Conservation (phyloP, 495 filamentous ascomycete species). For the Aspergillus saccharolyticus region DNA sequence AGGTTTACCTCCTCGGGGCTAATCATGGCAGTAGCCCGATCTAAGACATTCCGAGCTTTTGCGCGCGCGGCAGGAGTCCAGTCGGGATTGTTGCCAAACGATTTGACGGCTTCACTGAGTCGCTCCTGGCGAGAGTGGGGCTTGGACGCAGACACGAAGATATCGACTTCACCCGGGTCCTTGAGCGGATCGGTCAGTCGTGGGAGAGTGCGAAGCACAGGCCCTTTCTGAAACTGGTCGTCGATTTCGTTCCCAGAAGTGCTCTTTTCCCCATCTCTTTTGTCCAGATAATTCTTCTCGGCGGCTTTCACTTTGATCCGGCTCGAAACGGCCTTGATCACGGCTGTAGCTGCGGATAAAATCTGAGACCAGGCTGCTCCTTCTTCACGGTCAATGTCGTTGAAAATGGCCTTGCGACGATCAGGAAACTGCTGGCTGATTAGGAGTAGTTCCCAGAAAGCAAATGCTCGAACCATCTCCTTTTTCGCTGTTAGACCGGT, state of each 20-base stretch:
- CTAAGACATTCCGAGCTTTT: conserved; percentile 38
- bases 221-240: conserved; percentile 18
- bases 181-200: conserved; percentile 49
- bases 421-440: conserved; percentile 68
- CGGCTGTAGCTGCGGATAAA: conserved; percentile 56
- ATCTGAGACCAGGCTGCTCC: conserved; percentile 80
- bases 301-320: conserved; percentile 45
- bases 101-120: conserved; percentile 49
- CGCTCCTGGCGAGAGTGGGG: conserved; percentile 44
- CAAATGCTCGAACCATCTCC: conserved; percentile 57
- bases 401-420: conserved; percentile 77
- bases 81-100: conserved; percentile 54
- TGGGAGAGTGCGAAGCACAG: conserved; percentile 43
- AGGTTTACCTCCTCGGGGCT: no score
- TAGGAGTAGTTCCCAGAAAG: conserved; percentile 83
- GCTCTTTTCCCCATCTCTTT: not conserved
- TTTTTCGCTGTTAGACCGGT: conserved; percentile 72
- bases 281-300: not conserved
- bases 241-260: not conserved
- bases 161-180: conserved; percentile 39
- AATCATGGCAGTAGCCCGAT: conserved; percentile 40
- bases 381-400: conserved; percentile 78
- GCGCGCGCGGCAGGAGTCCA: conserved; percentile 43
- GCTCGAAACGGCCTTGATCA: conserved; percentile 59
- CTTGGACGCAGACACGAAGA: conserved; percentile 48